Evolutionary conservation across 306 rosid genomes (phyloP).

Genomic region (cucumber (Cucumis sativus)): Cucumber_9930_V3 NC_026661.2:7001501-7002000

Average conservation of each 20-base stretch:
- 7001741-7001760: not conserved
- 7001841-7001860: too few species aligned
- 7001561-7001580: not conserved
- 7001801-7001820: too few species aligned
- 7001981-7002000: too few species aligned
- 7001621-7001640: not conserved
- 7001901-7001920: too few species aligned
- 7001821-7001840: too few species aligned
- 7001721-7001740: not conserved
- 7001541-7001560: not conserved
- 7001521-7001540: conserved; percentile 8
- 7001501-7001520: conserved; percentile 79
- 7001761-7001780: too few species aligned
- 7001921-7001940: too few species aligned
- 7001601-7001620: not conserved
- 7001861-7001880: too few species aligned
- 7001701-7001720: not conserved
- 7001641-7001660: not conserved
- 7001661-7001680: not conserved
- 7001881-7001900: too few species aligned
- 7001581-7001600: not conserved
- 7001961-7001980: too few species aligned
- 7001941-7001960: too few species aligned
- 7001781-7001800: too few species aligned
- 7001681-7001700: not conserved